phyloP scores from a whole-genome alignment of 2,329 filamentous ascomycete species.

The Exophiala spinifera region DNA sequence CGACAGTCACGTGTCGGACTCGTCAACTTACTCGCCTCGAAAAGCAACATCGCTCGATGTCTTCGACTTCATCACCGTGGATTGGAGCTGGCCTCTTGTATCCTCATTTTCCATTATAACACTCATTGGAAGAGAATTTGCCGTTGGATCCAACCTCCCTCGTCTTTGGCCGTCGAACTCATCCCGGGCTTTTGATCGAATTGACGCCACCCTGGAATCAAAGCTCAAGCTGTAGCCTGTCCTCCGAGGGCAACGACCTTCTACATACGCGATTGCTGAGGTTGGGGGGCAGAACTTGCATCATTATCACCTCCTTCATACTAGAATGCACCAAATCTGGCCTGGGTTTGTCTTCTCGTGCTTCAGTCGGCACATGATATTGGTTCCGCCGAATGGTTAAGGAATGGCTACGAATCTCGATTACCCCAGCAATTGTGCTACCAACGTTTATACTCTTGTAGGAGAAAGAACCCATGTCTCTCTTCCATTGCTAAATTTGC shows the following conservation, averaged over 20 bases:
- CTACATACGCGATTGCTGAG: not conserved
- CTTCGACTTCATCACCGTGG: not conserved
- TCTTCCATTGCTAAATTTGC: not conserved
- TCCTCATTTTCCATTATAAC: not conserved
- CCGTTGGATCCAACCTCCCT: too few species aligned
- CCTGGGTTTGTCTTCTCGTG: conserved; percentile 5
- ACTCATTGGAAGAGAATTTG: not conserved
- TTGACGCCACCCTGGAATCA: too few species aligned
- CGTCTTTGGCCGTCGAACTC: too few species aligned
- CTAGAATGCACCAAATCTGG: conserved; percentile 19
- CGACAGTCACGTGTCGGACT: not conserved
- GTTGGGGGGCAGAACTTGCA: not conserved
- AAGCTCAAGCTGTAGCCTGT: not conserved
- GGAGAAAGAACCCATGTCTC: not conserved
- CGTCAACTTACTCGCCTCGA: not conserved
- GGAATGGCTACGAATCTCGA: conserved; percentile 23
- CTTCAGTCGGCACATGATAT: conserved; percentile 12
- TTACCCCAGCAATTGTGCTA: conserved; percentile 25
- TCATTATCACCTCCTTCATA: not conserved
- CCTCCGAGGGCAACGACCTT: too few species aligned
- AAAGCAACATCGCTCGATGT: not conserved
- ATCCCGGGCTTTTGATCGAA: too few species aligned
- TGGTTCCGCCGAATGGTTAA: conserved; percentile 27
- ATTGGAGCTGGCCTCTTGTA: conserved; percentile 8
- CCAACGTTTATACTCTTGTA: conserved; percentile 28